These are phyloP conservation scores for Lachnellula occidentalis DNA, from an alignment of 2,329 filamentous ascomycete species.

Conservation along the genomic window DNA sequence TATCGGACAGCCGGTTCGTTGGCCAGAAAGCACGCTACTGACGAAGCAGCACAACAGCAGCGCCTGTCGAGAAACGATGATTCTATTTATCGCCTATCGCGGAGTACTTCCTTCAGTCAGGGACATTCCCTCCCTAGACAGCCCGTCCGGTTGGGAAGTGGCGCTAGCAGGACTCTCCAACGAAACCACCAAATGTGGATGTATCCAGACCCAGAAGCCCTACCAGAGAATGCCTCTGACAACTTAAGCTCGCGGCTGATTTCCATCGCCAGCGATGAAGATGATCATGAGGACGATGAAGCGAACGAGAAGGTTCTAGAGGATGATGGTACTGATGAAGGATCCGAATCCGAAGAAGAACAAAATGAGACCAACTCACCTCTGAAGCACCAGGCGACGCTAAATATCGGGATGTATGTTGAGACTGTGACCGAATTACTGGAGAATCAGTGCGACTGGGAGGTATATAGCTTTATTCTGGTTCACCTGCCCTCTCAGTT, in stretches of 20 bases:
- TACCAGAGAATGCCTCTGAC: slow-evolving; percentile 41
- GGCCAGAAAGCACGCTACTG: slow-evolving; percentile 35
- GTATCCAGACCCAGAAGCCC: slow-evolving; percentile 49
- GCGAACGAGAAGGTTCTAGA: not conserved
- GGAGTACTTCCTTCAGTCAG: slow-evolving; percentile 30
- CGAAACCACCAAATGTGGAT: slow-evolving; percentile 52
- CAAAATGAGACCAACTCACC: not conserved
- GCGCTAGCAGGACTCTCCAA: slow-evolving; percentile 25
- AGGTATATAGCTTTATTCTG: slow-evolving; percentile 85
- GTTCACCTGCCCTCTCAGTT: slow-evolving; percentile 83
- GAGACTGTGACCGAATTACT: slow-evolving; percentile 70
- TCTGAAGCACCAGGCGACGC: slow-evolving; percentile 4
- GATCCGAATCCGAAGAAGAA: not conserved
- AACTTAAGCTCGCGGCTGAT: slow-evolving; percentile 30
- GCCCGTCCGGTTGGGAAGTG: slow-evolving; percentile 25
- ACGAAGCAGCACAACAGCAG: slow-evolving; percentile 37
- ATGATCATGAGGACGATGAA: not conserved
- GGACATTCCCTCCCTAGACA: slow-evolving; percentile 33
- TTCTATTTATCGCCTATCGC: slow-evolving; percentile 22
- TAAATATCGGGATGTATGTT: slow-evolving; percentile 52
- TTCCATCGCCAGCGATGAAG: slow-evolving; percentile 19
- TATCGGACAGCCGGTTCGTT: slow-evolving; percentile 55
- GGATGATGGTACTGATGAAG: not conserved
- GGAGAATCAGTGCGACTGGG: slow-evolving; percentile 75
- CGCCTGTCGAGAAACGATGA: slow-evolving; percentile 35